Percentiles rank a stretch among this genome's conserved stretches.
These are phyloP conservation scores for Macrophomina phaseolina DNA, from an alignment of 2,329 filamentous ascomycete genomes.

Conservation along the genomic window DNA sequence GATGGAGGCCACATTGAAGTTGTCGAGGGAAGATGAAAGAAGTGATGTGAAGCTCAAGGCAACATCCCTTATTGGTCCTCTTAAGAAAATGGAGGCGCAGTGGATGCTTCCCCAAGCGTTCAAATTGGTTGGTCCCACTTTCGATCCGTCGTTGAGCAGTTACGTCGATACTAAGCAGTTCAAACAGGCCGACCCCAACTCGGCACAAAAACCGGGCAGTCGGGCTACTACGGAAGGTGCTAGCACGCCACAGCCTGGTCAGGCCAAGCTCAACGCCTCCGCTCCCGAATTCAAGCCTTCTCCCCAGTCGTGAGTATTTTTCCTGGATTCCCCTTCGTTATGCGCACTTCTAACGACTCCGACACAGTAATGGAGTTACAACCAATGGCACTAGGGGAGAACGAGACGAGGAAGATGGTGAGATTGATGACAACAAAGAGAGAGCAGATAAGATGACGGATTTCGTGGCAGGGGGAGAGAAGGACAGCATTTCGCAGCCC, in stretches of 20 bases:
- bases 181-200: conserved; percentile 18
- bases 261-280: conserved; percentile 56
- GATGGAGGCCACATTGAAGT: conserved; percentile 68
- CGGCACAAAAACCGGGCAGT: conserved; percentile 37
- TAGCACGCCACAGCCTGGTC: conserved; percentile 50
- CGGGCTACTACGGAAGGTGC: conserved; percentile 41
- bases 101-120: conserved; percentile 81
- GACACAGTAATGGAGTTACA: conserved; percentile 41
- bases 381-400: conserved; percentile 38
- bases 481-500: conserved; percentile 9
- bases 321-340: neutral
- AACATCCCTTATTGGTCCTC: conserved; percentile 71
- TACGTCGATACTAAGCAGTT: neutral
- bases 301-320: conserved; percentile 32
- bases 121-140: conserved; percentile 60
- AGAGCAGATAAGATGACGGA: conserved; percentile 28
- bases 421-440: conserved; percentile 67
- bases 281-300: conserved; percentile 69
- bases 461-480: conserved; percentile 24
- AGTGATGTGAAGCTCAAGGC: conserved; percentile 78
- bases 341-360: neutral
- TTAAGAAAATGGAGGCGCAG: conserved; percentile 69
- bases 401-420: conserved; percentile 71
- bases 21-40: conserved; percentile 65
- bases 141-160: neutral